phyloP scores from a whole-genome alignment of 352 stramenopile genomes.

The Aphanomyces stellatus region DNA sequence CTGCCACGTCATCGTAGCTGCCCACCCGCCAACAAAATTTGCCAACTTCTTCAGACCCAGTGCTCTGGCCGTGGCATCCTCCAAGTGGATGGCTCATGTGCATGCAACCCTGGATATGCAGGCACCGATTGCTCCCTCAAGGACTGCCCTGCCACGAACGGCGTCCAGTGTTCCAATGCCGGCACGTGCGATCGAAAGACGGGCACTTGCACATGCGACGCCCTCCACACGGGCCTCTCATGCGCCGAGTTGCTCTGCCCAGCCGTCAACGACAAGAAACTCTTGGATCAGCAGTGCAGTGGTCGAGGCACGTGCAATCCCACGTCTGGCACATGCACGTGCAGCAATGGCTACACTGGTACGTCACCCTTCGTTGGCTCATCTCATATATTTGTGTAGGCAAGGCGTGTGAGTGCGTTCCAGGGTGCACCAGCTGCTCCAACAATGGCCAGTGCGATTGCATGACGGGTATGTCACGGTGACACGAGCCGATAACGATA shows the following conservation, averaged over 20 bases:
- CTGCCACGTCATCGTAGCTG: slow-evolving; percentile 21
- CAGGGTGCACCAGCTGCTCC: slow-evolving; percentile 47
- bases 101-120: slow-evolving; percentile 45
- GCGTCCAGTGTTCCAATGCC: slow-evolving; percentile 35
- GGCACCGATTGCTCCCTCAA: slow-evolving; percentile 46
- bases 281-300: slow-evolving; percentile 43
- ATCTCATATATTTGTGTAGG: slow-evolving; percentile 8
- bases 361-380: neutral
- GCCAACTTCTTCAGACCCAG: slow-evolving; percentile 55
- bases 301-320: slow-evolving; percentile 50
- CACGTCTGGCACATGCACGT: slow-evolving; percentile 38
- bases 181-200: slow-evolving; percentile 42
- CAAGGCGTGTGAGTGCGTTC: slow-evolving; percentile 59
- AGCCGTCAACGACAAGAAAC: slow-evolving; percentile 26
- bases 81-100: slow-evolving; percentile 35
- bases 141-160: slow-evolving; percentile 32
- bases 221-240: slow-evolving; percentile 41
- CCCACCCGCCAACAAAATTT: slow-evolving; percentile 38
- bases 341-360: slow-evolving; percentile 41
- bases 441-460: slow-evolving; percentile 48
- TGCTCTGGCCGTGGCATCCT: slow-evolving; percentile 57
- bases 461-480: slow-evolving; percentile 24
- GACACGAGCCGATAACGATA: neutral
- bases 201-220: slow-evolving; percentile 37
- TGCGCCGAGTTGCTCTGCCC: slow-evolving; percentile 57